A percentile compares a stretch with the other conserved stretches of the same genome.
Conservation (phyloP, 2,329 filamentous ascomycete species). For the Fonsecaea nubica region DNA sequence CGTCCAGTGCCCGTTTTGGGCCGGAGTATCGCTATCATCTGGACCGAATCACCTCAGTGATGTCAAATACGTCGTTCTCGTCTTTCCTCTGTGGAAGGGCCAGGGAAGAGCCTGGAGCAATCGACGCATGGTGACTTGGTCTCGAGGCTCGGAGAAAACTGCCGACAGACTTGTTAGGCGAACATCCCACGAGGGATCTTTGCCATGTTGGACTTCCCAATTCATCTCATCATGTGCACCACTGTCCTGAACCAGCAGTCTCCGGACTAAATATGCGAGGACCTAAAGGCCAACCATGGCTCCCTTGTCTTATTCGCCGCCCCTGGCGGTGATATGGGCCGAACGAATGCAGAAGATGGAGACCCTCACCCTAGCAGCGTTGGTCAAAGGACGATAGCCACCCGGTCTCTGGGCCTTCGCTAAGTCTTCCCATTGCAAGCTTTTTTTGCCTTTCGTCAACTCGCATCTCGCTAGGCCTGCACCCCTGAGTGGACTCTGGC, state of each 20-base stretch:
- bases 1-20: not conserved
- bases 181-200: conserved; percentile 11
- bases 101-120: not conserved
- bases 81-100: not conserved
- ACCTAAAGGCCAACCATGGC: not conserved
- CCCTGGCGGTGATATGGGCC: not conserved
- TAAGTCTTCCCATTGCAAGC: not conserved
- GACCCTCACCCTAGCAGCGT: conserved; percentile 9
- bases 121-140: not conserved
- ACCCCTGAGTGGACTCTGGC: conserved; percentile 1
- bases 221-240: not conserved
- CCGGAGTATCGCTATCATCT: conserved; percentile 10
- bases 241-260: not conserved
- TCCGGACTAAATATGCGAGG: not conserved
- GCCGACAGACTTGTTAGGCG: conserved; percentile 6
- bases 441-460: conserved; percentile 13
- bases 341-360: conserved; percentile 6
- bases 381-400: conserved; percentile 6
- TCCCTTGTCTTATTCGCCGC: conserved; percentile 8
- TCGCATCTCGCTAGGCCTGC: not conserved
- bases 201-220: not conserved
- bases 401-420: conserved; percentile 1
- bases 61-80: conserved; percentile 1
- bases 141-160: conserved; percentile 6
- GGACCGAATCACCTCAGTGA: not conserved